phyloP scores from a whole-genome alignment of 208 protist species.

The Angomonas ambiguus region DNA sequence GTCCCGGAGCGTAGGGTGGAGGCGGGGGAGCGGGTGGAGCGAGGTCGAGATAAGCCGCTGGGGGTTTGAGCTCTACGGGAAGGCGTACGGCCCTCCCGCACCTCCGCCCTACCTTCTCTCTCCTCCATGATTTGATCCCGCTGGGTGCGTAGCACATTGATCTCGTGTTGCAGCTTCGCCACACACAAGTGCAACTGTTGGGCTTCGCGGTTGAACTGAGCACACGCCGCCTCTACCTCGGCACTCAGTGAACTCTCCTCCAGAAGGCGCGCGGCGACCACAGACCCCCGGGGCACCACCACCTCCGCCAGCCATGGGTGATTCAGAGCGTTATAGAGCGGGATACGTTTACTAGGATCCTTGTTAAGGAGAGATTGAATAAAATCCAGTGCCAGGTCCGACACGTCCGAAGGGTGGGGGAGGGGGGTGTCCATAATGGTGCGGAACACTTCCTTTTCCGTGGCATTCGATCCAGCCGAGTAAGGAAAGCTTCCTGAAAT shows the following conservation, averaged over 20 bases:
- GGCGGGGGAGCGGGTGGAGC: conserved; percentile 32
- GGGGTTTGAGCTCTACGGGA: conserved; percentile 63
- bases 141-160: conserved; percentile 54
- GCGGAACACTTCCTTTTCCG: conserved; percentile 90
- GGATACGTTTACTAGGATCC: conserved; percentile 84
- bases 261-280: conserved; percentile 59
- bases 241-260: conserved; percentile 22
- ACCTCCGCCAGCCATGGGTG: conserved; percentile 89
- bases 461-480: conserved; percentile 75
- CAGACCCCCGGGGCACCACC: conserved; percentile 57
- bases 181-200: conserved; percentile 68
- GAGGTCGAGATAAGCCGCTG: conserved; percentile 38
- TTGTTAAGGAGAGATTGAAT: conserved; percentile 85
- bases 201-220: conserved; percentile 72
- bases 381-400: conserved; percentile 61
- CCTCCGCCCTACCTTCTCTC: conserved; percentile 17
- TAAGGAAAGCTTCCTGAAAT: conserved; percentile 97
- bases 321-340: conserved; percentile 78
- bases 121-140: conserved; percentile 32
- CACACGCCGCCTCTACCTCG: conserved; percentile 61
- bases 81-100: conserved; percentile 37
- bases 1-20: conserved; percentile 35
- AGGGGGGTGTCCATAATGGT: conserved; percentile 86
- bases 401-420: conserved; percentile 68
- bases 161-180: conserved; percentile 61